phyloP scores from a whole-genome alignment of 441 rosid species.

The Aquilaria agallochum region DNA sequence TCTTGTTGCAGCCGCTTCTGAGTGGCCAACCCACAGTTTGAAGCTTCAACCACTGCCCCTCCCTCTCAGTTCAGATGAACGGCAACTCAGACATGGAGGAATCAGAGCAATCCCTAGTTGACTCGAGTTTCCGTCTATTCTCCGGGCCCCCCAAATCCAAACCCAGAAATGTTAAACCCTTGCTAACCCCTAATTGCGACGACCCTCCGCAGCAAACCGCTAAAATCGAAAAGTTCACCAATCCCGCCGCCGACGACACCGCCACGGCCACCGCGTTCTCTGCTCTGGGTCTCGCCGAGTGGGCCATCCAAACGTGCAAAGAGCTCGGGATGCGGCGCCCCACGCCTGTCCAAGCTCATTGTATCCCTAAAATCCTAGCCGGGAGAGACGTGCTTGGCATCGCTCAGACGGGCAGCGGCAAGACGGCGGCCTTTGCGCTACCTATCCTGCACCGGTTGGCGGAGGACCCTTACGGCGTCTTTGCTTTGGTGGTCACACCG shows the following conservation, averaged over 20 bases:
- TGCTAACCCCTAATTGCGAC: conserved; percentile 17
- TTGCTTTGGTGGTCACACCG: conserved; percentile 79
- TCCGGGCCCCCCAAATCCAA: conserved; percentile 36
- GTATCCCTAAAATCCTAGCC: conserved; percentile 67
- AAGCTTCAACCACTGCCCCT: background rate
- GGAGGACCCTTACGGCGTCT: conserved; percentile 81
- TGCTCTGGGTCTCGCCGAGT: conserved; percentile 67
- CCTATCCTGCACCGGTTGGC: conserved; percentile 79
- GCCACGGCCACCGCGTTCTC: conserved; percentile 32
- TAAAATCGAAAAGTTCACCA: conserved; percentile 38
- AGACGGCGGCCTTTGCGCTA: conserved; percentile 91
- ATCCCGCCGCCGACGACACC: conserved; percentile 16
- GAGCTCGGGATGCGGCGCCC: conserved; percentile 82
- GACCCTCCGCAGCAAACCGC: conserved; percentile 6
- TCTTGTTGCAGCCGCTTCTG: no score
- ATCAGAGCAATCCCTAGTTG: conserved; percentile 21
- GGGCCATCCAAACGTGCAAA: conserved; percentile 80
- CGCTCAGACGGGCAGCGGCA: conserved; percentile 93
- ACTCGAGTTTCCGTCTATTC: conserved; percentile 59
- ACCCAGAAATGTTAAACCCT: conserved; percentile 12
- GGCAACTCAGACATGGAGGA: conserved; percentile 24
- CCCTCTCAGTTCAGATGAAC: background rate
- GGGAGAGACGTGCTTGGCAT: conserved; percentile 84
- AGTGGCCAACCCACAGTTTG: background rate
- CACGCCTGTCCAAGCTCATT: conserved; percentile 81